Evolutionary conservation across 306 rosid genomes (phyloP).

Genomic region (Amphicarpaea edgeworthii): DNA sequence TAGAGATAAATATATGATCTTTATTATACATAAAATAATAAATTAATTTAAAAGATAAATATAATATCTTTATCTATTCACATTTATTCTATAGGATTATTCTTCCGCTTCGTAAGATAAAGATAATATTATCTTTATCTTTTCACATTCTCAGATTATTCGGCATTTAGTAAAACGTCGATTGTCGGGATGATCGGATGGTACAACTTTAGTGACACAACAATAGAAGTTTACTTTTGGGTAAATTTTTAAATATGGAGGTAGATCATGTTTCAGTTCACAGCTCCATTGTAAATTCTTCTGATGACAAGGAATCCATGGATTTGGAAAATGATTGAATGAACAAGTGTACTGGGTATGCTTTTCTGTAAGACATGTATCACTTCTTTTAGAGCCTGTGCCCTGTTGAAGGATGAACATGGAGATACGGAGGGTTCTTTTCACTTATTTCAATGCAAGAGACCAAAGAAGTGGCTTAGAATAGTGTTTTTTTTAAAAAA

Average conservation of each 20-base stretch:
- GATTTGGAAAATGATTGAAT: conserved; percentile 12
- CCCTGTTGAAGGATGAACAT: conserved; percentile 15
- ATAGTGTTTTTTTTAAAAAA: not conserved
- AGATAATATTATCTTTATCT: too few species aligned
- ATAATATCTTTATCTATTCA: too few species aligned
- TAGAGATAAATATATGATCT: too few species aligned
- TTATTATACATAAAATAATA: too few species aligned
- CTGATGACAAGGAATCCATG: conserved; percentile 2
- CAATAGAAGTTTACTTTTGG: conserved; percentile 18
- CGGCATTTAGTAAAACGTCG: too few species aligned
- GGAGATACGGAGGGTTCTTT: not conserved
- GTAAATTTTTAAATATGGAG: conserved; percentile 10
- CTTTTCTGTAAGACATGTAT: not conserved
- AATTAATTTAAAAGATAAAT: too few species aligned
- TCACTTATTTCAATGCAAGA: not conserved
- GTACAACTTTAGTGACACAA: not conserved
- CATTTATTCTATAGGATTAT: too few species aligned
- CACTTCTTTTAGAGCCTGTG: conserved; percentile 7
- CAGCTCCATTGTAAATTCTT: not conserved
- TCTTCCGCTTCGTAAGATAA: too few species aligned
- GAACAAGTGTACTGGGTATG: not conserved
- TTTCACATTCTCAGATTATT: too few species aligned
- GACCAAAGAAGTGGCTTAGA: not conserved
- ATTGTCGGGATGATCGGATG: too few species aligned
- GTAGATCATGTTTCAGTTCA: conserved; percentile 9